Base-by-base conservation (phyloP, 176 grass and related monocot genomes). In the Secale cereale region DNA sequence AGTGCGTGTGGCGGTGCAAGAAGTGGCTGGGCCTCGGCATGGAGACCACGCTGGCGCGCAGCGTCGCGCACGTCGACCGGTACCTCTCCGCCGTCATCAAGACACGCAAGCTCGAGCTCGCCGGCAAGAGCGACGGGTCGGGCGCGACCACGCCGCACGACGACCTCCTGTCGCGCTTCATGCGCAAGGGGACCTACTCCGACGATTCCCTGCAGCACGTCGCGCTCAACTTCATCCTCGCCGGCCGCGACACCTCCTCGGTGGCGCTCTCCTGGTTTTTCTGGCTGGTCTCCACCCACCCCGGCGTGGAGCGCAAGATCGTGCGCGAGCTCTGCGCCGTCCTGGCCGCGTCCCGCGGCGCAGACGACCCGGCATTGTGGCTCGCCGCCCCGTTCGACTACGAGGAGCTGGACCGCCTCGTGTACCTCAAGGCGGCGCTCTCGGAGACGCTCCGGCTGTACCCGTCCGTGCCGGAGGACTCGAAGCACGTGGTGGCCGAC, bases 231-330 rank as follows among this genome's bases (percentile, higher is more conserved):
- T 98, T 95, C 88, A 98, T 98, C 85, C 92, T 98, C 74, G 93
- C 95, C n/a, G 95, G 93, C 67, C 95, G 95, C 32, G 95, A 98
- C 91, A 98, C 95, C 41, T 98, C 95, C 82, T 95, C 93, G 16
- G 95, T 98, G 14, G 93, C 95, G 31, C 90, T 98, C 39, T 95
- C 93, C 87, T 98, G 93, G 95, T 98, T 98, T 91, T 98, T 98
- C 89, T 98, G 95, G 95, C 93, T 98, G 13, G 89, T 98, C 50
- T 95, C 95, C 77, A 95, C 96, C 29, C 93, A 98, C 68, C 96
- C 96, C 0, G 45, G 40, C 59, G 87, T 83, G 26, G 96, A 95
- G 68, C 88, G 77, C 40, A 29, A 64, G 61, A 87, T 98, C 85
- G 89, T 95, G 79, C 75, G 84, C 54, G 91, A 98, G 87, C 85